These are phyloP conservation scores for Wickerhamomyces bovis DNA, from an alignment of 805 yeast genomes.

Conservation along the genomic window DNA sequence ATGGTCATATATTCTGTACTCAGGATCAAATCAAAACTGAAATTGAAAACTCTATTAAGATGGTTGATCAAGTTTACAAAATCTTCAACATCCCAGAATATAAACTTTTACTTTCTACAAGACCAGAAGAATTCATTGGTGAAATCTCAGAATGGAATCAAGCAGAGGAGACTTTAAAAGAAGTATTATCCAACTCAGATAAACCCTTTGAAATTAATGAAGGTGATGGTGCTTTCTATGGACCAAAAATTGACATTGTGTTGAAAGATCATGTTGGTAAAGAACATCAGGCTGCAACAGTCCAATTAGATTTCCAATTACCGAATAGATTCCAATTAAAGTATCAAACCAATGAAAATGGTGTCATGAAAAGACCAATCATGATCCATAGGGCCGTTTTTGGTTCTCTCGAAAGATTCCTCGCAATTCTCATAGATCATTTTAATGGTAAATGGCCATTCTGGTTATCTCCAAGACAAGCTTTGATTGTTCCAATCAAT, in stretches of 20 bases:
- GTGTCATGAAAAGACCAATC: constrained; percentile 64
- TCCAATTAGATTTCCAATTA: constrained; percentile 91
- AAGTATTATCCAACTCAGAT: constrained; percentile 51
- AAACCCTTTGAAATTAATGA: constrained; percentile 65
- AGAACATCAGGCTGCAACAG: constrained; percentile 89
- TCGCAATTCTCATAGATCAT: constrained; percentile 87
- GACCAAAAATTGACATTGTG: constrained; percentile 89
- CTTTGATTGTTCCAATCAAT: constrained; percentile 74
- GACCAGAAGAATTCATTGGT: constrained; percentile 84
- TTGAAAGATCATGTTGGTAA: constrained; percentile 76
- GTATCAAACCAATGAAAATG: constrained; percentile 50
- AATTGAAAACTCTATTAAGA: constrained; percentile 61
- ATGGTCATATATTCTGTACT: constrained; percentile 92
- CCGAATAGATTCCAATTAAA: constrained; percentile 77
- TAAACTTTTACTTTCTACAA: constrained; percentile 70
- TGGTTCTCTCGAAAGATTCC: constrained; percentile 89
- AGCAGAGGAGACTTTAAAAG: constrained; percentile 66
- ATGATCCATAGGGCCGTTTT: constrained; percentile 94
- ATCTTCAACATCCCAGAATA: constrained; percentile 43
- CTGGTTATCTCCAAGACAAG: constrained; percentile 93
- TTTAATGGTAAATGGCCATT: constrained; percentile 95
- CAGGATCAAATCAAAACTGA: constrained; percentile 70
- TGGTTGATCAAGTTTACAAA: constrained; percentile 70
- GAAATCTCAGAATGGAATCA: constrained; percentile 67
- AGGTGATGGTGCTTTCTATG: constrained; percentile 97